These are phyloP conservation scores for Cicer pinnatifidum DNA, from an alignment of 306 rosid genomes.

Conservation along the genomic window DNA sequence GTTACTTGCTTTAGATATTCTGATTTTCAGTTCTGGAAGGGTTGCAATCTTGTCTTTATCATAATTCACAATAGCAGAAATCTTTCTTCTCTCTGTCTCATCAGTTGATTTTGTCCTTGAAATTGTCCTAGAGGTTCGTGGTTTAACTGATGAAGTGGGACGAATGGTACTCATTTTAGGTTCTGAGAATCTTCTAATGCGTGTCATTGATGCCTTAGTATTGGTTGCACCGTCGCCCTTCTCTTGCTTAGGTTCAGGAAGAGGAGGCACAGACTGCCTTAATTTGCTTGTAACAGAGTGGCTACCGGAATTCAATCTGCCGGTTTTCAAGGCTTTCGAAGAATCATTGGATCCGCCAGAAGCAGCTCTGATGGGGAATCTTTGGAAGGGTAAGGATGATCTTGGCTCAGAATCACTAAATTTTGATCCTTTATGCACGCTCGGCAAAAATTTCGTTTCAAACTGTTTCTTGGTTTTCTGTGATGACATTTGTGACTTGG, in stretches of 20 bases:
- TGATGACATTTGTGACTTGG: slow-evolving; percentile 58
- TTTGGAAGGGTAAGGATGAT: slow-evolving; percentile 73
- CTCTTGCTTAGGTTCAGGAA: slow-evolving; percentile 68
- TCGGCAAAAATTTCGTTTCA: slow-evolving; percentile 57
- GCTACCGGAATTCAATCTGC: slow-evolving; percentile 57
- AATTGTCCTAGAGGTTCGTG: slow-evolving; percentile 44
- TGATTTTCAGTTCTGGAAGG: slow-evolving; percentile 88
- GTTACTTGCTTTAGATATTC: slow-evolving; percentile 61
- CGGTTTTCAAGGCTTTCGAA: slow-evolving; percentile 58
- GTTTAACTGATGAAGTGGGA: slow-evolving; percentile 57
- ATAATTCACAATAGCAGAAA: slow-evolving; percentile 74
- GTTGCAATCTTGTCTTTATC: slow-evolving; percentile 78
- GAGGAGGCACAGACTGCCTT: slow-evolving; percentile 68
- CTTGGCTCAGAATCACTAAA: slow-evolving; percentile 88
- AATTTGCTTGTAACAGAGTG: slow-evolving; percentile 60
- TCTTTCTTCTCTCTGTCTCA: slow-evolving; percentile 65
- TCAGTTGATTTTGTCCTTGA: slow-evolving; percentile 54
- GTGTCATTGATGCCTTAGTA: slow-evolving; percentile 66
- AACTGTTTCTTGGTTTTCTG: slow-evolving; percentile 64
- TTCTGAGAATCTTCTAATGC: slow-evolving; percentile 85
- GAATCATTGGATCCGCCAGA: slow-evolving; percentile 64
- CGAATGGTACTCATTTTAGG: slow-evolving; percentile 68
- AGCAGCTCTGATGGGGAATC: slow-evolving; percentile 55
- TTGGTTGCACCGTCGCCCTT: slow-evolving; percentile 54
- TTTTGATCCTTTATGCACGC: slow-evolving; percentile 71